Conservation (phyloP, 805 yeast genomes). For the Kuraishia cidri region DNA sequence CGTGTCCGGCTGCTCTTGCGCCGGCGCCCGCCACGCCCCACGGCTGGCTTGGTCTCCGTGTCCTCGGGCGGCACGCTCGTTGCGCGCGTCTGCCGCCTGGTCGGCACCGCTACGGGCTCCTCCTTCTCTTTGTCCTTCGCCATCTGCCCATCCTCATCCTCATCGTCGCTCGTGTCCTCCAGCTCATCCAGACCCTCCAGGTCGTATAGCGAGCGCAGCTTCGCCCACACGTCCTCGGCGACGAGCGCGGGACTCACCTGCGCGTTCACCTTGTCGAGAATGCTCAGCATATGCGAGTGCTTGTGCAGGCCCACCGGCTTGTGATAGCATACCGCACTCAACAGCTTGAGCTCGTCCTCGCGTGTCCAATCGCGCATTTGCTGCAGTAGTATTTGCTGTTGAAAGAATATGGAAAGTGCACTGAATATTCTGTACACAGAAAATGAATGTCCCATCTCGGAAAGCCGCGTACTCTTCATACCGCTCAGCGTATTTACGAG, state of each 20-base stretch:
- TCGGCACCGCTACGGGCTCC: slow-evolving; percentile 8
- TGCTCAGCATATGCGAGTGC: slow-evolving; percentile 30
- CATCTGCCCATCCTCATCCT: slow-evolving; percentile 4
- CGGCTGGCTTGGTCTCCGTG: too few relatives aligned
- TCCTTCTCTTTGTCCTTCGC: slow-evolving; percentile 10
- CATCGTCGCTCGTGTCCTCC: slow-evolving; percentile 23
- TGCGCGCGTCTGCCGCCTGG: too few relatives aligned
- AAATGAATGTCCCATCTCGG: too few relatives aligned
- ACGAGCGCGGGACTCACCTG: slow-evolving; percentile 19
- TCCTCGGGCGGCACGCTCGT: too few relatives aligned
- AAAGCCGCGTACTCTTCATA: too few relatives aligned
- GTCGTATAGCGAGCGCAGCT: slow-evolving; percentile 44
- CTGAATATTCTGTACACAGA: too few relatives aligned
- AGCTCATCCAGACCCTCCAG: slow-evolving; percentile 47
- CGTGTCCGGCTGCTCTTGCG: too few relatives aligned
- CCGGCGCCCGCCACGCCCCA: too few relatives aligned
- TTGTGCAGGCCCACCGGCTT: slow-evolving; percentile 58
- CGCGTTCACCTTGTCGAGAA: slow-evolving; percentile 16
- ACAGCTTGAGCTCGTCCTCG: slow-evolving; percentile 54
- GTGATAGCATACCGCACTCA: slow-evolving; percentile 51
- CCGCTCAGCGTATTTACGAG: too few relatives aligned
- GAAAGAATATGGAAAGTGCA: background rate
- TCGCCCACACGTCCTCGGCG: slow-evolving; percentile 47
- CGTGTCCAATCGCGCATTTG: slow-evolving; percentile 35
- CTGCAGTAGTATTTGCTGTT: background rate